Conservation (phyloP, 257 asterid species). For the Paraleonurus japonicus region DNA sequence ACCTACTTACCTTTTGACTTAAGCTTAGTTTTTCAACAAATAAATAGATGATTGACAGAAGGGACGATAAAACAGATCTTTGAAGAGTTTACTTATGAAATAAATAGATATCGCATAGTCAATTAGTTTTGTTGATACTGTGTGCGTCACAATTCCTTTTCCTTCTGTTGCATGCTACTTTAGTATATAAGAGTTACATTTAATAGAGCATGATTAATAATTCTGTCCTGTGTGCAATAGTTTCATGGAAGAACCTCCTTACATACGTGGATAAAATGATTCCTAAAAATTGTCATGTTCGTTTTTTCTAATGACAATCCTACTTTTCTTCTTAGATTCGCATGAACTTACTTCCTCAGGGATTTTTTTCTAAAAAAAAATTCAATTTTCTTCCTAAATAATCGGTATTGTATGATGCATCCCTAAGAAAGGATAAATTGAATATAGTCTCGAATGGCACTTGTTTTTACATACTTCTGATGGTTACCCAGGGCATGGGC, state of each 20-base stretch:
- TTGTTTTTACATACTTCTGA: background rate
- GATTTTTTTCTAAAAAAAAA: background rate
- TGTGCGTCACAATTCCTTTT: conserved; percentile 3
- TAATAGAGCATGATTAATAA: background rate
- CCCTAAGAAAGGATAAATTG: background rate
- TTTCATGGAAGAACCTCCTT: background rate
- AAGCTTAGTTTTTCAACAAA: conserved; percentile 7
- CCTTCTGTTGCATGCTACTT: background rate
- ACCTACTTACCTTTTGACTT: conserved; percentile 21
- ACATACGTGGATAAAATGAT: background rate
- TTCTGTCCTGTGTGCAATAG: background rate
- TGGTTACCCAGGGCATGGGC: conserved; percentile 76
- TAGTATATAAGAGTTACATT: background rate
- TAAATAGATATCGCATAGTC: background rate
- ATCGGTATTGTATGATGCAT: conserved; percentile 8
- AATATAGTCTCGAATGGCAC: background rate
- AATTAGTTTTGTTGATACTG: background rate
- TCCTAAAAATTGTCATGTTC: background rate
- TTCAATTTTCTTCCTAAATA: background rate
- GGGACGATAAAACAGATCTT: background rate
- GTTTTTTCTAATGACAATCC: background rate
- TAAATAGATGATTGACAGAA: background rate
- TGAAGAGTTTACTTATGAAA: background rate
- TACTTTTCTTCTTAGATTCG: background rate
- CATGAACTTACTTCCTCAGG: background rate